A percentile compares a stretch with the other conserved stretches of the same genome.
phyloP scores from a whole-genome alignment of 305 asterid species.

The Lippia alba region DNA sequence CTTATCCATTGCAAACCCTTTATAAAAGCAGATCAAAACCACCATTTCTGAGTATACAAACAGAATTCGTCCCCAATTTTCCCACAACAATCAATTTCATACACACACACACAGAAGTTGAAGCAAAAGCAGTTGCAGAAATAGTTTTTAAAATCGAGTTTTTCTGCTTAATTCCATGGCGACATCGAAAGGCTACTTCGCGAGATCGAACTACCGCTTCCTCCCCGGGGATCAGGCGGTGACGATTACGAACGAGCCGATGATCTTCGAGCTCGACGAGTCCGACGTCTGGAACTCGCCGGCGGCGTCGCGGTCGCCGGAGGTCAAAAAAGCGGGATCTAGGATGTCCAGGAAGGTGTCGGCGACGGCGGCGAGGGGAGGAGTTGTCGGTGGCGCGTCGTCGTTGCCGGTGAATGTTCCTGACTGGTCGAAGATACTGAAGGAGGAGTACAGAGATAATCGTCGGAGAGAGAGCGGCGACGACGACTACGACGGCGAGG shows the following conservation, averaged over 20 bases:
- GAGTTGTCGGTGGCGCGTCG: constrained; percentile 34
- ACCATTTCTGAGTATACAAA: constrained; percentile 26
- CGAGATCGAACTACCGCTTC: constrained; percentile 57
- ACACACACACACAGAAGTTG: no score
- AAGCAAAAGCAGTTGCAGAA: not conserved
- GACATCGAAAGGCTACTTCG: constrained; percentile 62
- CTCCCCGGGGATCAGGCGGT: constrained; percentile 49
- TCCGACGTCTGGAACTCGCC: constrained; percentile 73
- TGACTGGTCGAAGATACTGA: constrained; percentile 94
- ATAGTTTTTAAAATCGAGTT: not conserved
- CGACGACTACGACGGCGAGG: constrained; percentile 52
- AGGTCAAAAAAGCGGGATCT: constrained; percentile 44
- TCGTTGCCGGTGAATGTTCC: constrained; percentile 85
- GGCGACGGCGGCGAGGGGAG: constrained; percentile 39
- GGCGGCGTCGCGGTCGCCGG: constrained; percentile 59
- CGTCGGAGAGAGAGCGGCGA: constrained; percentile 52
- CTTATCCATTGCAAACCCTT: constrained; percentile 66
- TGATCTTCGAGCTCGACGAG: constrained; percentile 80
- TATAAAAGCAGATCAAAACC: constrained; percentile 56
- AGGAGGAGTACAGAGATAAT: constrained; percentile 72
- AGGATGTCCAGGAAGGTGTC: constrained; percentile 49
- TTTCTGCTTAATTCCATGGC: constrained; percentile 55
- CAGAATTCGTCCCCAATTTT: not conserved
- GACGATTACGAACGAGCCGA: constrained; percentile 36
- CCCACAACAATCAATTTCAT: not conserved